phyloP scores from a whole-genome alignment of 2,329 filamentous ascomycete species.

The Aspergillus awamori region DNA sequence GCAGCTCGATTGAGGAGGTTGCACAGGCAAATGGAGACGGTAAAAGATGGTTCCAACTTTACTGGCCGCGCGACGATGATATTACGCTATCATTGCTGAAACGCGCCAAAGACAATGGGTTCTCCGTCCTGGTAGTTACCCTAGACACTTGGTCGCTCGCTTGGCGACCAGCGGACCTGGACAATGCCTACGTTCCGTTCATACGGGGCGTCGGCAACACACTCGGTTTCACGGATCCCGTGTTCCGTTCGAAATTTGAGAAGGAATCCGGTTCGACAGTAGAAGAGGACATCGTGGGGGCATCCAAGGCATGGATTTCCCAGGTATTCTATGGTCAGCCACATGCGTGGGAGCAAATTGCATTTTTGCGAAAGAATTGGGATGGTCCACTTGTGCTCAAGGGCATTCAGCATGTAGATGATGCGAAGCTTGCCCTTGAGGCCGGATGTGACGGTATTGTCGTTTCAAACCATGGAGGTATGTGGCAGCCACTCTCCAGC shows the following conservation, averaged over 20 bases:
- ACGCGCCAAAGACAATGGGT: constrained; percentile 65
- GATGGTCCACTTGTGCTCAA: constrained; percentile 66
- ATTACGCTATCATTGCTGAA: constrained; percentile 65
- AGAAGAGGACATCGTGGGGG: constrained; percentile 54
- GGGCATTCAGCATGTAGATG: constrained; percentile 57
- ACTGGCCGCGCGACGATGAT: constrained; percentile 70
- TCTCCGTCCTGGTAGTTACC: constrained; percentile 69
- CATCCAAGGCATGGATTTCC: constrained; percentile 56
- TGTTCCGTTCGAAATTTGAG: constrained; percentile 62
- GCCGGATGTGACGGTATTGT: constrained; percentile 54
- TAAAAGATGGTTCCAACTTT: constrained; percentile 72
- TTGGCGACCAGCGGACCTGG: constrained; percentile 69
- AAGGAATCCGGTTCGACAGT: constrained; percentile 49
- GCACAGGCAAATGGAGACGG: constrained; percentile 61
- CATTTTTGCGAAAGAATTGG: constrained; percentile 62
- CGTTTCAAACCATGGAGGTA: constrained; percentile 57
- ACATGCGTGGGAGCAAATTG: constrained; percentile 65
- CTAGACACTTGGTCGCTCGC: constrained; percentile 70
- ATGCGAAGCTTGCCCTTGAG: constrained; percentile 51
- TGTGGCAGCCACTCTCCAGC: constrained; percentile 5
- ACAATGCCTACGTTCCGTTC: constrained; percentile 59
- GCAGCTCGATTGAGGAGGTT: constrained; percentile 67
- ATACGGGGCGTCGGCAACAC: constrained; percentile 61
- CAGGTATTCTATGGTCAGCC: constrained; percentile 57
- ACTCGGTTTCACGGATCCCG: constrained; percentile 68